These are phyloP conservation scores for Kodamaea kakaduensis DNA, from an alignment of 805 yeast species.

Conservation along the genomic window DNA sequence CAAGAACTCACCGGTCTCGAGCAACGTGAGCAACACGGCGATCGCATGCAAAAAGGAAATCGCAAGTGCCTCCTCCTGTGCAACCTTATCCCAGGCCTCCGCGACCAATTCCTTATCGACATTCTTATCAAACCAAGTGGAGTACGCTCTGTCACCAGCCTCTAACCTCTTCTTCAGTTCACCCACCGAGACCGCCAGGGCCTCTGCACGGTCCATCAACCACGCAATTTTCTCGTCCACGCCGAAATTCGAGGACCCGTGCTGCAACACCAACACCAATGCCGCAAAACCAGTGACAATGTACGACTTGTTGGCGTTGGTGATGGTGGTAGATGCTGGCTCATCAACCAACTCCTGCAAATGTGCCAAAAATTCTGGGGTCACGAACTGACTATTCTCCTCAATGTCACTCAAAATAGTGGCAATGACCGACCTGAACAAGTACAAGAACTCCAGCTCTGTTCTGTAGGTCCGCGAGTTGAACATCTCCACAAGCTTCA, in stretches of 20 bases:
- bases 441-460: conserved; percentile 37
- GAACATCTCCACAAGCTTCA: conserved; percentile 32
- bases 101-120: conserved; percentile 32
- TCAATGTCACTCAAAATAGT: conserved; percentile 48
- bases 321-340: conserved; percentile 31
- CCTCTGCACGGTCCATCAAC: conserved; percentile 44
- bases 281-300: conserved; percentile 36
- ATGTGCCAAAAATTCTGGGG: conserved; percentile 26
- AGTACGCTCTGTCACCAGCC: conserved; percentile 41
- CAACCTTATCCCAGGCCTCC: conserved; percentile 29
- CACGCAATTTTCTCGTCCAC: conserved; percentile 43
- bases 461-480: conserved; percentile 31
- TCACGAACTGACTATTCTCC: conserved; percentile 41
- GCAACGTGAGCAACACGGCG: conserved; percentile 41
- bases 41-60: conserved; percentile 45
- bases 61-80: conserved; percentile 34
- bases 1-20: conserved; percentile 40
- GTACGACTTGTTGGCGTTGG: conserved; percentile 36
- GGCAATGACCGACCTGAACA: conserved; percentile 39
- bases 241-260: conserved; percentile 48
- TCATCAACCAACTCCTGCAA: conserved; percentile 30
- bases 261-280: conserved; percentile 41
- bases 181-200: conserved; percentile 27
- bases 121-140: conserved; percentile 34
- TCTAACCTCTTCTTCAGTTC: conserved; percentile 29